phyloP scores from a whole-genome alignment of 2,329 filamentous ascomycete genomes.

The Aschersonia sp. region DNA sequence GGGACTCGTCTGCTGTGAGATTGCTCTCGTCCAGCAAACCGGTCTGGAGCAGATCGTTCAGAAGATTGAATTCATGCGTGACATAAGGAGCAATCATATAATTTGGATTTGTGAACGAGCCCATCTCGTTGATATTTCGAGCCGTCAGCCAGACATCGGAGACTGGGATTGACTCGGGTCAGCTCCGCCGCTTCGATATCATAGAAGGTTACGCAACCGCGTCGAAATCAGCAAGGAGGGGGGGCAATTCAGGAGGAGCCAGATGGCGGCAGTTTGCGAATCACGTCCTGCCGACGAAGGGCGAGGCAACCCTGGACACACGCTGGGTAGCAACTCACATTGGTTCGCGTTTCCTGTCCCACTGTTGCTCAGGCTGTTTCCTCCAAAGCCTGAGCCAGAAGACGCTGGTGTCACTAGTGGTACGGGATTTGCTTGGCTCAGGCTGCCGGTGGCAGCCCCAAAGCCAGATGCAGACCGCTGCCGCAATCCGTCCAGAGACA shows the following conservation, averaged over 20 bases:
- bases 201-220: background rate
- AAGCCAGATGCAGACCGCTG: constrained; percentile 26
- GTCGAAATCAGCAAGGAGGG: background rate
- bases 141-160: constrained; percentile 66
- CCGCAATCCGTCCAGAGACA: constrained; percentile 22
- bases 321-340: constrained; percentile 35
- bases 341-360: constrained; percentile 49
- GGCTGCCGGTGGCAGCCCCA: constrained; percentile 20
- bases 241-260: background rate
- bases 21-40: constrained; percentile 76
- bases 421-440: constrained; percentile 39
- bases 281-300: background rate
- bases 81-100: constrained; percentile 92
- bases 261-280: background rate
- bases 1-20: constrained; percentile 49
- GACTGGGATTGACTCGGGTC: constrained; percentile 45
- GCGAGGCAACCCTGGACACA: background rate
- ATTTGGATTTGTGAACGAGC: constrained; percentile 69
- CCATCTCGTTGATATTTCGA: constrained; percentile 86
- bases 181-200: constrained; percentile 1
- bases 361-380: constrained; percentile 35
- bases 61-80: constrained; percentile 87
- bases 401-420: constrained; percentile 60
- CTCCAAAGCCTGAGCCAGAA: constrained; percentile 51
- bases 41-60: constrained; percentile 92